Percentiles rank a stretch among this genome's conserved stretches.
These are phyloP conservation scores for Cyberlindnera mississippiensis DNA, from an alignment of 805 yeast genomes.

Conservation along the genomic window DNA sequence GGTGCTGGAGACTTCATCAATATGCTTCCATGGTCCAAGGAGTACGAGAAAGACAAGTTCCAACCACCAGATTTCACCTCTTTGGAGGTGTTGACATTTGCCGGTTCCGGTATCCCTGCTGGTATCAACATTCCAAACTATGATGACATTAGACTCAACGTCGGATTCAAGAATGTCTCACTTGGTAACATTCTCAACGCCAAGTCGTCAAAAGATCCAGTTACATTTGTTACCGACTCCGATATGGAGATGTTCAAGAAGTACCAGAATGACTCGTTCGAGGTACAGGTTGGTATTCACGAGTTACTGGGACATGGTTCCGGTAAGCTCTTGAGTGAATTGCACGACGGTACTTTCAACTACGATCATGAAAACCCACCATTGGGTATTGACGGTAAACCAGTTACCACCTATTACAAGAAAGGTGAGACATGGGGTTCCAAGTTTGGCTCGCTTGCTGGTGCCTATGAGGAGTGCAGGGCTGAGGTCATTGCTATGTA, in stretches of 20 bases:
- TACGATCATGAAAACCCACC: slow-evolving; percentile 67
- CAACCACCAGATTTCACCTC: slow-evolving; percentile 93
- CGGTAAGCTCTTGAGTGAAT: slow-evolving; percentile 69
- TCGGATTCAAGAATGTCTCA: slow-evolving; percentile 88
- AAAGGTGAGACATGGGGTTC: slow-evolving; percentile 91
- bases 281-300: slow-evolving; percentile 91
- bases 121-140: slow-evolving; percentile 93
- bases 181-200: slow-evolving; percentile 82
- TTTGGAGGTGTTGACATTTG: slow-evolving; percentile 82
- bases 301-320: slow-evolving; percentile 90
- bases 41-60: slow-evolving; percentile 78
- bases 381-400: slow-evolving; percentile 52
- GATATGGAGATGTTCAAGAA: slow-evolving; percentile 59
- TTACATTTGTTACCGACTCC: slow-evolving; percentile 56
- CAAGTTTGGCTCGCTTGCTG: slow-evolving; percentile 74
- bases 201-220: slow-evolving; percentile 61
- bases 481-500: slow-evolving; percentile 89
- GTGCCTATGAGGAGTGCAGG: slow-evolving; percentile 89
- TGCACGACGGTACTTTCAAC: slow-evolving; percentile 61
- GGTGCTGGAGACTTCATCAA: slow-evolving; percentile 62
- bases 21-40: slow-evolving; percentile 72
- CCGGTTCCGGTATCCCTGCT: slow-evolving; percentile 88
- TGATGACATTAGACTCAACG: slow-evolving; percentile 78
- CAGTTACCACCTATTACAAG: slow-evolving; percentile 65
- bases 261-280: slow-evolving; percentile 79